Evolutionary conservation across 805 yeast species (phyloP).

Genomic region (Wickerhamomyces strasburgensis): DNA sequence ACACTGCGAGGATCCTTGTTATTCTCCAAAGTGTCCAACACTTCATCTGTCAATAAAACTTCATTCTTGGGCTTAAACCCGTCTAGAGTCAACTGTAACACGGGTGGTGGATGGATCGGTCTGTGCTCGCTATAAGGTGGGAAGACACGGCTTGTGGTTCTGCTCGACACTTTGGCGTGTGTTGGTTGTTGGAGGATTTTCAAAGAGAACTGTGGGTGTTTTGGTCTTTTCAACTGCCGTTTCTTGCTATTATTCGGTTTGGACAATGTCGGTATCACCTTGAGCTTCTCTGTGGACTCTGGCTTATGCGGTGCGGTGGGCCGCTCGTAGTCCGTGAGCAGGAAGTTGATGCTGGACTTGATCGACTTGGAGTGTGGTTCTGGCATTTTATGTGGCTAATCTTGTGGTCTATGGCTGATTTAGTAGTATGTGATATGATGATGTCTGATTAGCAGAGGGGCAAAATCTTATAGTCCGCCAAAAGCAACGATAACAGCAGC

Average conservation of each 20-base stretch:
- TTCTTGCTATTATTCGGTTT: conserved; percentile 5
- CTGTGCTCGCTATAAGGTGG: conserved; percentile 28
- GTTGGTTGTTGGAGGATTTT: conserved; percentile 27
- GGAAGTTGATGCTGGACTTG: conserved; percentile 23
- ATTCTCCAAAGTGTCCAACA: conserved; percentile 6
- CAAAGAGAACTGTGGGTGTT: conserved; percentile 14
- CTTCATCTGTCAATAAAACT: conserved; percentile 9
- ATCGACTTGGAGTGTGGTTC: conserved; percentile 7
- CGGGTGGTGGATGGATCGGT: conserved; percentile 31
- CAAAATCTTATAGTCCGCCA: too few species aligned
- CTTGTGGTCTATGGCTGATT: too few species aligned
- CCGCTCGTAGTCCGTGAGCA: conserved; percentile 16
- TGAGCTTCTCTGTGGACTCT: conserved; percentile 2
- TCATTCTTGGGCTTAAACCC: conserved; percentile 10
- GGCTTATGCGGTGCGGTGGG: too few species aligned
- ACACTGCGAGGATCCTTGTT: conserved; percentile 11
- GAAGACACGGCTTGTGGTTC: conserved; percentile 17
- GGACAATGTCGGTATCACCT: conserved; percentile 9
- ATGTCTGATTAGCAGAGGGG: too few species aligned
- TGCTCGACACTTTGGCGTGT: conserved; percentile 27
- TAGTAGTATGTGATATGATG: too few species aligned
- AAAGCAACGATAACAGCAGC: too few species aligned
- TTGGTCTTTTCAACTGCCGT: conserved; percentile 17
- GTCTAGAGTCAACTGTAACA: conserved; percentile 22
- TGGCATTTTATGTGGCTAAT: too few species aligned